Evolutionary conservation across 441 rosid genomes (phyloP), one percentile per base, ranked within the genome.

Genomic region (Pelargonium citronellum): DNA sequence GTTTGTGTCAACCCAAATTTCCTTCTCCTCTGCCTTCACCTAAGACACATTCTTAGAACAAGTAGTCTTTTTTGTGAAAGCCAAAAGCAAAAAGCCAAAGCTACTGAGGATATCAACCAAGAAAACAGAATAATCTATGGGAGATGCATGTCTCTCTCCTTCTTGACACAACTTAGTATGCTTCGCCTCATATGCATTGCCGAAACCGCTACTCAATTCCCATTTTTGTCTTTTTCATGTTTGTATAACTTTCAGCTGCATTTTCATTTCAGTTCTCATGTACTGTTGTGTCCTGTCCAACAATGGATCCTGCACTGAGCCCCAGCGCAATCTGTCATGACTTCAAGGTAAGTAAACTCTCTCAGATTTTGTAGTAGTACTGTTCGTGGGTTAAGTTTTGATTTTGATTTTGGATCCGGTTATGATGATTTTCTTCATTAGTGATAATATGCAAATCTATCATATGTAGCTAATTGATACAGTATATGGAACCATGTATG

Each of bases 291-390:
- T 47, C 69, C 43, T 61, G 12, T 39, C 2, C 5, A 19, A 61
- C 20, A 65, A 82, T 82, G 83, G 81, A 77, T 75, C 73, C 78
- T 44, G 61, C 71, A 1, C 24, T 69, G 17, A 70, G 75, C 71
- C 74, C 66, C 22, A 53, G 69, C 15, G 37, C 67, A 15, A 57
- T 65, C 70, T 43, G 76, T 30, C 20, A 44, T 17, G 39, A 51
- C 68, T 43, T 78, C 55, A 76, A 69, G 83, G 85, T 82, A 53
- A 69, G 44, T 41, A 41, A 41, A 41, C 44, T 20, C 62, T 71
- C 44, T 41, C 61, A 47, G 19, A 15, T 20, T 34, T 19, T 67
- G 13, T 15, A 19, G 37, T 19, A 61, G 13, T 19, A 30, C 61
- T 51, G 13, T 20, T 53, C 17, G 62, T 69, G 27, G 66, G 17